phyloP scores from a whole-genome alignment of 192 early-diverging fungal genomes.

The Coemansia sp. region DNA sequence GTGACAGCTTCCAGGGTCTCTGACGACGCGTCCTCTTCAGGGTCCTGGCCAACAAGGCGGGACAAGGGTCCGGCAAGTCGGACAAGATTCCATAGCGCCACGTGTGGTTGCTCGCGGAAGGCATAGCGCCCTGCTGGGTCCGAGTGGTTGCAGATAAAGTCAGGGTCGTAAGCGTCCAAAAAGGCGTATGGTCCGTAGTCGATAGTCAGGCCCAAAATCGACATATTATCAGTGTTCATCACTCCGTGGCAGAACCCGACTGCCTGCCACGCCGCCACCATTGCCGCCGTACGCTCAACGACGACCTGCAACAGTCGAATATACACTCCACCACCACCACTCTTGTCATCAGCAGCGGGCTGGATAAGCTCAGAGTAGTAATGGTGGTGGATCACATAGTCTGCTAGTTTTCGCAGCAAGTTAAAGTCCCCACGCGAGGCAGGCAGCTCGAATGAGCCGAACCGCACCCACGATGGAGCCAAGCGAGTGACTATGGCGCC shows the following conservation, averaged over 20 bases:
- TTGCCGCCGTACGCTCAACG: conserved; percentile 64
- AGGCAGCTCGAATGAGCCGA: conserved; percentile 88
- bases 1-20: conserved; percentile 39
- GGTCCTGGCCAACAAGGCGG: conserved; percentile 55
- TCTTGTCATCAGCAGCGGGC: conserved; percentile 13
- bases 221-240: conserved; percentile 95
- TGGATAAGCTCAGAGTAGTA: conserved; percentile 52
- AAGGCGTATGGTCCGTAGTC: conserved; percentile 91
- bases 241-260: conserved; percentile 84
- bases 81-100: conserved; percentile 80
- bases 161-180: conserved; percentile 81
- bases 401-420: conserved; percentile 64
- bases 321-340: conserved; percentile 38
- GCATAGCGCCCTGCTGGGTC: conserved; percentile 76
- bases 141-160: conserved; percentile 78
- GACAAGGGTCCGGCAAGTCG: conserved; percentile 69
- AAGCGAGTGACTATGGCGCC: conserved; percentile 79
- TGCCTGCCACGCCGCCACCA: conserved; percentile 80
- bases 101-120: conserved; percentile 77
- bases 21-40: conserved; percentile 16
- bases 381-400: conserved; percentile 69
- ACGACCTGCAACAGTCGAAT: conserved; percentile 61
- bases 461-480: conserved; percentile 81
- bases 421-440: conserved; percentile 65
- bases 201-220: conserved; percentile 77